Conservation (phyloP, 2,329 filamentous ascomycete species). For the Phoma sp. region DNA sequence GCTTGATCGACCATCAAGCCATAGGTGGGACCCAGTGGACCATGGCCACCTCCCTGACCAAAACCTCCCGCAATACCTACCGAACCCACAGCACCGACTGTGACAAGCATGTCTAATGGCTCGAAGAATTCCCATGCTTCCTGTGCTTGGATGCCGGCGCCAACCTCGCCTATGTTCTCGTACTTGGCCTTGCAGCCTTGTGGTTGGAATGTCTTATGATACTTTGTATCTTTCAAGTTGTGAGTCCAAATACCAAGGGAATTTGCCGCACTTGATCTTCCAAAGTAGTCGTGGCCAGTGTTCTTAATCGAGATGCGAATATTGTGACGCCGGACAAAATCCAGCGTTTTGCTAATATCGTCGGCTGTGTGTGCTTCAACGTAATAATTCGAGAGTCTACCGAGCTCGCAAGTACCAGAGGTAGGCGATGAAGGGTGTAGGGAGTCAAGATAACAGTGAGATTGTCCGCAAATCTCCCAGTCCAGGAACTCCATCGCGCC, state of each 20-base stretch:
- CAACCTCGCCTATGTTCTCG: conserved; percentile 42
- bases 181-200: conserved; percentile 34
- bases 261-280: conserved; percentile 40
- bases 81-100: conserved; percentile 46
- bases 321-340: conserved; percentile 38
- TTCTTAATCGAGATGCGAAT: conserved; percentile 47
- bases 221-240: conserved; percentile 40
- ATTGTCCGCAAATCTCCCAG: conserved; percentile 41
- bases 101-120: conserved; percentile 40
- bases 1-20: conserved; percentile 47
- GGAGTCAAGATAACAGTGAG: conserved; percentile 39
- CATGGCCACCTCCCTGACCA: conserved; percentile 60
- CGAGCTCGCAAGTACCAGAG: conserved; percentile 39
- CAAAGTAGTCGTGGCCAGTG: conserved; percentile 48
- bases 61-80: conserved; percentile 58
- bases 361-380: conserved; percentile 35
- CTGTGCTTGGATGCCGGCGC: conserved; percentile 43
- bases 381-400: conserved; percentile 42
- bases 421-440: conserved; percentile 31
- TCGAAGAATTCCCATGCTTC: conserved; percentile 47
- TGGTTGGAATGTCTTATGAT: conserved; percentile 35
- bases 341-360: conserved; percentile 37
- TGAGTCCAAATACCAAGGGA: conserved; percentile 46
- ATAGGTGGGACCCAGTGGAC: conserved; percentile 57
- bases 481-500: conserved; percentile 46